phyloP scores from a whole-genome alignment of 2,329 filamentous ascomycete species.

The Didymella segeticola region DNA sequence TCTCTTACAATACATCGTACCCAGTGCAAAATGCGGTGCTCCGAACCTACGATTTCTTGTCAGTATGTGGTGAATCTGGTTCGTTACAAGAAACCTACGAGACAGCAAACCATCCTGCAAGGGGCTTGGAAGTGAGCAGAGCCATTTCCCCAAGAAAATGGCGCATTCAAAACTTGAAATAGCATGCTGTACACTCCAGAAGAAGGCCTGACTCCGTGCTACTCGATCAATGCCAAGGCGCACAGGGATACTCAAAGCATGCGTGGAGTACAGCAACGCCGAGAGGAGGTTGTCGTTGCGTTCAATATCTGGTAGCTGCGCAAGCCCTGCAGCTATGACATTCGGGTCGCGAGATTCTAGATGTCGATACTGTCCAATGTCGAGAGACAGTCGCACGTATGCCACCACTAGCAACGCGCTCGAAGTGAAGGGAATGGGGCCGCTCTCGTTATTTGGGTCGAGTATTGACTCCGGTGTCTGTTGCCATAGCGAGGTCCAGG shows the following conservation, averaged over 20 bases:
- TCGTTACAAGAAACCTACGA: too few relatives aligned
- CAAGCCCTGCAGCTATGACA: constrained; percentile 51
- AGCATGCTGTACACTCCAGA: constrained; percentile 65
- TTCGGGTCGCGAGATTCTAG: constrained; percentile 54
- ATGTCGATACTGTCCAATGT: constrained; percentile 54
- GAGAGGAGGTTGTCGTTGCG: constrained; percentile 58
- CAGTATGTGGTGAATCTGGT: too few relatives aligned
- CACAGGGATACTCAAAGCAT: constrained; percentile 64
- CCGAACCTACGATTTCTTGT: constrained; percentile 28
- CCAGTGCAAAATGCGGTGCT: constrained; percentile 57
- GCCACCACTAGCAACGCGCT: constrained; percentile 56
- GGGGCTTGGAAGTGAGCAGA: constrained; percentile 39
- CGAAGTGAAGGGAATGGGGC: constrained; percentile 52
- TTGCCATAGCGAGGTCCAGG: constrained; percentile 46
- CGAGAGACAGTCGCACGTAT: constrained; percentile 56
- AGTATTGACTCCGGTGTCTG: constrained; percentile 46
- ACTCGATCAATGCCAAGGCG: constrained; percentile 62
- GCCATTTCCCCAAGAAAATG: constrained; percentile 61
- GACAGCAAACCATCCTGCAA: constrained; percentile 23
- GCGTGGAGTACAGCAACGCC: constrained; percentile 61
- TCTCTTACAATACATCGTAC: constrained; percentile 56
- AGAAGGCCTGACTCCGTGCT: constrained; percentile 62
- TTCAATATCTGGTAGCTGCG: constrained; percentile 51
- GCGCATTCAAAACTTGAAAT: constrained; percentile 63
- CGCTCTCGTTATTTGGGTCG: constrained; percentile 46